Evolutionary conservation across 2,329 filamentous ascomycete genomes (phyloP).

Genomic region (Fusarium brevicatenulatum): DNA sequence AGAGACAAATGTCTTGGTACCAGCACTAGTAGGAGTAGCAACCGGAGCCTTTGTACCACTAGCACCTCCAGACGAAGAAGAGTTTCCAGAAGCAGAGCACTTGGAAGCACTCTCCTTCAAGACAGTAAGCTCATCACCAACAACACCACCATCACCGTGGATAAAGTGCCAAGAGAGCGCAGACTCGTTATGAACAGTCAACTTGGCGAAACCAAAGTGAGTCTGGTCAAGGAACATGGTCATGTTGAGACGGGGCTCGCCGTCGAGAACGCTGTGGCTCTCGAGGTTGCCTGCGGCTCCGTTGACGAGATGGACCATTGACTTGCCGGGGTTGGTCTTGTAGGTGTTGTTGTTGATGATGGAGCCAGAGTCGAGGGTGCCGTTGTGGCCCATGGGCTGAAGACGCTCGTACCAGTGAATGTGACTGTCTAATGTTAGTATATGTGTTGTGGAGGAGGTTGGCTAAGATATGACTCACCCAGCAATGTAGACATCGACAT

Average conservation of each 20-base stretch:
- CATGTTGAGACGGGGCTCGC: neutral
- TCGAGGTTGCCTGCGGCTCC: slow-evolving; percentile 4
- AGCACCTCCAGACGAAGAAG: neutral
- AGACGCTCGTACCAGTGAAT: slow-evolving; percentile 14
- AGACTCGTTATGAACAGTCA: neutral
- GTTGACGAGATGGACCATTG: neutral
- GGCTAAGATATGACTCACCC: neutral
- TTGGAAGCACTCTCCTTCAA: neutral
- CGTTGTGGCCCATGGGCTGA: neutral
- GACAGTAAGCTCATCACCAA: neutral
- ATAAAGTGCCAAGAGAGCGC: neutral
- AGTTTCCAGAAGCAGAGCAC: neutral
- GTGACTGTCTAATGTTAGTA: neutral
- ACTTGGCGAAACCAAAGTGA: slow-evolving; percentile 4
- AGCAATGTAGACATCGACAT: neutral
- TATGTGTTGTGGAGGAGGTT: no score
- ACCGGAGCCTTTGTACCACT: neutral
- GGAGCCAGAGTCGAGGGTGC: neutral
- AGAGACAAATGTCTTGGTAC: neutral
- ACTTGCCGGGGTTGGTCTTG: neutral
- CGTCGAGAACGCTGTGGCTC: neutral
- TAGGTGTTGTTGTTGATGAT: neutral
- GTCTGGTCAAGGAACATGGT: neutral
- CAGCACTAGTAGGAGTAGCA: neutral
- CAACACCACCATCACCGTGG: neutral